Evolutionary conservation across 208 protist species (phyloP).

Genomic region (Acanthamoeba lenticulata): DNA sequence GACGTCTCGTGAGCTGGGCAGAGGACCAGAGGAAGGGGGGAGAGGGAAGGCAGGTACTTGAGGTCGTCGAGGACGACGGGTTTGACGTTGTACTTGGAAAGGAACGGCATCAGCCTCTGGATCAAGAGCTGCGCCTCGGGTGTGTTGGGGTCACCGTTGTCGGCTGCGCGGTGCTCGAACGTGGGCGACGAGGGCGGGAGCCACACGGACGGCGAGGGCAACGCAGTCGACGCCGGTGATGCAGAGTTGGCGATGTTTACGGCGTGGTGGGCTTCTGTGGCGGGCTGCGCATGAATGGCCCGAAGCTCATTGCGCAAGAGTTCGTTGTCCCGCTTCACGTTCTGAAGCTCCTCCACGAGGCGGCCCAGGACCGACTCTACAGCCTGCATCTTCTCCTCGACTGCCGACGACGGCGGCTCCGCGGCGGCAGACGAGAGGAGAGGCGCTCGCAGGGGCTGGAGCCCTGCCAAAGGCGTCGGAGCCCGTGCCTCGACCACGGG

Average conservation of each 20-base stretch:
- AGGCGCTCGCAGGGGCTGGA: not conserved
- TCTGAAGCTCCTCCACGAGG: conserved; percentile 4
- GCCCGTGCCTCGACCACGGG: too few relatives aligned
- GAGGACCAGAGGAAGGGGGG: not conserved
- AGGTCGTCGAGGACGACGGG: conserved; percentile 11
- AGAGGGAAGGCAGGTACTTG: not conserved
- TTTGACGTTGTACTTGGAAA: not conserved
- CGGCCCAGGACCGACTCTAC: not conserved
- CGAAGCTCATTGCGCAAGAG: not conserved
- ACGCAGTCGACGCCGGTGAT: not conserved
- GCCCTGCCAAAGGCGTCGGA: not conserved
- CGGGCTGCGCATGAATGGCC: not conserved
- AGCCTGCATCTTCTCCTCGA: not conserved
- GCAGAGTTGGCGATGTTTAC: not conserved
- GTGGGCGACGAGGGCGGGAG: not conserved
- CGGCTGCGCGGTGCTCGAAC: not conserved
- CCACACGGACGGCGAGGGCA: not conserved
- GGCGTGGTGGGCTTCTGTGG: not conserved
- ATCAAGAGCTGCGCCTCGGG: not conserved
- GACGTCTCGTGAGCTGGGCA: not conserved
- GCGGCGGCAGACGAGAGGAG: too few relatives aligned
- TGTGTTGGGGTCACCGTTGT: not conserved
- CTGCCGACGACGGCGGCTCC: not conserved
- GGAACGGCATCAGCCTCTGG: not conserved
- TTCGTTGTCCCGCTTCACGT: conserved; percentile 17